Evolutionary conservation across 1,284 basidiomycete species (phyloP).

Genomic region (Marasmius sp.): DNA sequence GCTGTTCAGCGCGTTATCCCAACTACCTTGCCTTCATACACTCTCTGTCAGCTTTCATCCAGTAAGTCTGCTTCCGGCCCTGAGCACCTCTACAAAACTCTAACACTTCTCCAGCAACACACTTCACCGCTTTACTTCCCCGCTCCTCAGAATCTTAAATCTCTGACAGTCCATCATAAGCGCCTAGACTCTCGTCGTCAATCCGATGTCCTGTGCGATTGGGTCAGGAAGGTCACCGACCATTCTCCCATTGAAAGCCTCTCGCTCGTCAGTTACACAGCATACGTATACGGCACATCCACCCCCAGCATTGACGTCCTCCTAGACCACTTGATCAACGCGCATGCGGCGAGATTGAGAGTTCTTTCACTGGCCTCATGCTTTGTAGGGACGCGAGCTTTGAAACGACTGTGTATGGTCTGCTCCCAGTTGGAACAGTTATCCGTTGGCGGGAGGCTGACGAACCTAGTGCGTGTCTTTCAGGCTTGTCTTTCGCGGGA

Average conservation of each 20-base stretch:
- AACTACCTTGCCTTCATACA: constrained; percentile 4
- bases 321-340: constrained; percentile 36
- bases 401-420: constrained; percentile 23
- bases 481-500: neutral
- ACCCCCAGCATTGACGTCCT: constrained; percentile 39
- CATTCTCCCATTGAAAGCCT: constrained; percentile 39
- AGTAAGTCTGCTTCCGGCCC: neutral
- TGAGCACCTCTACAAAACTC: neutral
- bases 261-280: constrained; percentile 26
- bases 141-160: constrained; percentile 32
- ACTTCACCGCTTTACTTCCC: constrained; percentile 29
- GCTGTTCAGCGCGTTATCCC: constrained; percentile 4
- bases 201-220: constrained; percentile 38
- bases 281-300: constrained; percentile 15
- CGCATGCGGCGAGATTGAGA: constrained; percentile 35
- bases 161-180: constrained; percentile 37
- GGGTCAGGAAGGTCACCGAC: constrained; percentile 41
- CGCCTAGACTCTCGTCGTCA: constrained; percentile 23
- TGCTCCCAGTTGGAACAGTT: constrained; percentile 32
- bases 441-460: constrained; percentile 21
- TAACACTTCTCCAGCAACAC: constrained; percentile 38
- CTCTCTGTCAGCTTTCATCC: constrained; percentile 5
- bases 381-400: constrained; percentile 30
- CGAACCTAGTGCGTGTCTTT: constrained; percentile 25
- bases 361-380: constrained; percentile 34